Evolutionary conservation across 2,329 filamentous ascomycete species (phyloP), one percentile per base, ranked within the genome.

Genomic region (Exophiala alcalophila): DNA sequence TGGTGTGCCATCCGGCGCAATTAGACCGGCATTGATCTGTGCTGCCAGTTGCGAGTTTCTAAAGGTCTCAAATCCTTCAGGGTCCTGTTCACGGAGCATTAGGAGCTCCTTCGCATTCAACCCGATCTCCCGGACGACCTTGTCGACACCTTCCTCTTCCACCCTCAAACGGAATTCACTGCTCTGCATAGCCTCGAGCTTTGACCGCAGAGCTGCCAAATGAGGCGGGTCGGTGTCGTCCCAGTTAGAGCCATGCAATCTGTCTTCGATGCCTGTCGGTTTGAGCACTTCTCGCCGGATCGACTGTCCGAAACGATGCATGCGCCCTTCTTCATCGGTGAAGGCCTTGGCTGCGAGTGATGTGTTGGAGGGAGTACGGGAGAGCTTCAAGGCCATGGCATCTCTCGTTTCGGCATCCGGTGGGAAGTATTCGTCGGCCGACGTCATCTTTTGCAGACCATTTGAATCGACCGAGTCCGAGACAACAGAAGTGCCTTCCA

Each of bases 231-330:
- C 60, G 3, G 63, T 60, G 25, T 69, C 66, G 2, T 63, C 55
- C 4, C 59, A 61, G 2, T 59, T 59, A 2, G 60, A 59, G 15
- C 64, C 60, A 25, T 68, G 59, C 36, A 58, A 49, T 55, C 58
- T 43, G 24, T 65, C 58, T 38, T 71, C 66, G 2, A 68, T 54
- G 5, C 47, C 48, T 3, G 72, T 66, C 3, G 73, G 68, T 11
- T 70, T 67, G 29, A 84, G 66, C 25, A 85, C 72, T 45, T 83
- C 78, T 28, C 80, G 77, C 14, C 81, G 77, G 30, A 86, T 69
- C 50, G 77, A 73, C 56, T 85, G 81, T 20, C 81, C 80, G 25
- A 86, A 73, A 18, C 82, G 78, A 57, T 84, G 82, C 54, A 86
- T 74, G 21, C 77, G 77, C 21, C 82, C 83, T 73, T 86, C 83